These are phyloP conservation scores for Castanea crenata DNA, from an alignment of 306 rosid genomes.

Conservation along the genomic window DNA sequence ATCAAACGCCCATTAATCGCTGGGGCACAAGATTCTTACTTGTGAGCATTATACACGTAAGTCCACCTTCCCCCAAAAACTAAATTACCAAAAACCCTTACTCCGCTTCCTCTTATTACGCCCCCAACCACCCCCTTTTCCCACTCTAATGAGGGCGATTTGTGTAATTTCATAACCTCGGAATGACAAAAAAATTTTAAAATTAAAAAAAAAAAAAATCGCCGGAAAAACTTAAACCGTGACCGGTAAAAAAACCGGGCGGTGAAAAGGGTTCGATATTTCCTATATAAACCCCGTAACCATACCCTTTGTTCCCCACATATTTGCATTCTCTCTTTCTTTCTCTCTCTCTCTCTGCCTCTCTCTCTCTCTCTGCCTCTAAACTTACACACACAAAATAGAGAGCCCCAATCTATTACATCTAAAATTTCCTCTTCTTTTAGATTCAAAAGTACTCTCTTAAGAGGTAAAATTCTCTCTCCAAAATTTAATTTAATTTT, in stretches of 20 bases:
- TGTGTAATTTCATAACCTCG: neutral
- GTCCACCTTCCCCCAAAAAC: too few species aligned
- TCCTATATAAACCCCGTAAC: slow-evolving; percentile 83
- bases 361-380: slow-evolving; percentile 13
- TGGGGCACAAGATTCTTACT: slow-evolving; percentile 20
- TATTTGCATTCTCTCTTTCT: slow-evolving; percentile 28
- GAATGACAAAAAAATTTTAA: slow-evolving; percentile 3
- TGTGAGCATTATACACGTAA: slow-evolving; percentile 24
- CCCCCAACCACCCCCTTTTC: too few species aligned
- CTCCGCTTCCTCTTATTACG: neutral
- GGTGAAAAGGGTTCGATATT: slow-evolving; percentile 45
- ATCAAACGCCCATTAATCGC: neutral
- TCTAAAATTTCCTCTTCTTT: neutral
- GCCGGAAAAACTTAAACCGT: slow-evolving; percentile 37
- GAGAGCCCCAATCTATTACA: too few species aligned
- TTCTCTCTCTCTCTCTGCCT: slow-evolving; percentile 22
- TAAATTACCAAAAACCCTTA: slow-evolving; percentile 2
- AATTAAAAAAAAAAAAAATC: neutral
- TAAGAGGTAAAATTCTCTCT: slow-evolving; percentile 58
- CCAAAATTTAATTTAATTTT: slow-evolving; percentile 18
- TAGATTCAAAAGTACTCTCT: slow-evolving; percentile 19
- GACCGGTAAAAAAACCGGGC: slow-evolving; percentile 38
- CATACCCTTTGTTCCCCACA: slow-evolving; percentile 49
- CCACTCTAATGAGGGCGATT: neutral
- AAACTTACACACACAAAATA: neutral